Base-by-base conservation (phyloP, 2,329 filamentous ascomycete species). In the Fusarium agapanthi region DNA sequence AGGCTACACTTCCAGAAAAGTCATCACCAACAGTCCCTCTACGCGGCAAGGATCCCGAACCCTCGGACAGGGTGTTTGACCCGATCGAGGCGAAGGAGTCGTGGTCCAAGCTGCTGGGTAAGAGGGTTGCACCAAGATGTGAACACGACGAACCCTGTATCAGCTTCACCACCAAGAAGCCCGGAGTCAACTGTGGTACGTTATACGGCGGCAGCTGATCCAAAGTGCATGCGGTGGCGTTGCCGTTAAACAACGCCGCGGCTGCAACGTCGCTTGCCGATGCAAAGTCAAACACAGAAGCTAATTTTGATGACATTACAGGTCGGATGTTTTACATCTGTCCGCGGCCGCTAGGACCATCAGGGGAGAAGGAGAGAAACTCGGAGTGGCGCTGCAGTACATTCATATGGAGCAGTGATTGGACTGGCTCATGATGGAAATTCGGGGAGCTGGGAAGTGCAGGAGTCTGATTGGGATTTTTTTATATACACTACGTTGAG, bases 71-170 rank as follows among this genome's bases (percentile, higher is more conserved):
- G 62, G 84, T 89, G 4, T 86, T 92, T 67, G 93, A 95, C 74
- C 91, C 92, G 1, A 89, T 94, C 55, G 86, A 89, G 68, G 88
- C 88, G 50, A 95, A 94, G 79, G 92, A 96, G 78, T 92, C 92
- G 28, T 98, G 96, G 96, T 91, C 90, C 9, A 95, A 92, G 79
- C 86, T 98, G 20, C 91, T 98, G 69, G 89, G 91, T 22, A 94
- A 92, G 80, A 91, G 92, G 63, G 84, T 89, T 4, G 86, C 89
- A 3, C 96, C 96, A 3, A 88, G 88, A 64, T 99, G 96, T 79
- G 95, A 98, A 53, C 96, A 99, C 78, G 86, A 90, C 59, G 95
- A 98, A 76, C 92, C 93, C 6, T 98, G 96, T 81, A 93, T 95
- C 72, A 93, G 88, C 72, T 84, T 95, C 57, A 88, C 91, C 24